A percentile compares a stretch with the other conserved stretches of the same genome.
Evolutionary conservation across 176 grass and related monocot species (phyloP).

Genomic region (Lolium multiflorum): DNA sequence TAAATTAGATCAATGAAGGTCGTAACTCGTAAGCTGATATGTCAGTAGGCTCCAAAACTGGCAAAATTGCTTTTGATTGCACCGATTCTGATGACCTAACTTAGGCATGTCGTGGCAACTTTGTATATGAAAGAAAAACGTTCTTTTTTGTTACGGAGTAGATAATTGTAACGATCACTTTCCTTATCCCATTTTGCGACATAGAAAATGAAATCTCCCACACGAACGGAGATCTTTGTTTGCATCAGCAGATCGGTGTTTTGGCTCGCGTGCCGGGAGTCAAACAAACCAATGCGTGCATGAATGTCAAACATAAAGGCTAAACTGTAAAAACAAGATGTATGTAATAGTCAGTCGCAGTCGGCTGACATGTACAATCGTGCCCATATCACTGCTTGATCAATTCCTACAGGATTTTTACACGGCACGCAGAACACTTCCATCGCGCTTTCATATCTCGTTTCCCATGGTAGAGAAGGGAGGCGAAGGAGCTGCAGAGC

Average conservation of each 20-base stretch:
- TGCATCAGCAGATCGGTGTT: constrained; percentile 33
- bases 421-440: not conserved
- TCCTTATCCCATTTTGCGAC: constrained; percentile 4
- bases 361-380: constrained; percentile 32
- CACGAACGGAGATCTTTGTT: constrained; percentile 38
- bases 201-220: constrained; percentile 20
- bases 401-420: not conserved
- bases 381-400: not conserved
- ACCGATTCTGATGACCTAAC: too few species aligned
- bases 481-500: not conserved
- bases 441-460: not conserved
- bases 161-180: not conserved
- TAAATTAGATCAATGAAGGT: too few species aligned
- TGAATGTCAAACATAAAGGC: not conserved
- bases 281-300: constrained; percentile 1
- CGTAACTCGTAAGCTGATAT: too few species aligned
- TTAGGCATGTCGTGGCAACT: too few species aligned
- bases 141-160: too few species aligned
- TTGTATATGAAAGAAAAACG: too few species aligned
- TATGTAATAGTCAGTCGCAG: constrained; percentile 29
- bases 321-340: not conserved
- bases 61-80: too few species aligned
- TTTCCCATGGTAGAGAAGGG: constrained; percentile 15
- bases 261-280: not conserved
- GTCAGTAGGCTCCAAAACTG: too few species aligned